These are phyloP conservation scores for Aegilops sharonensis DNA, from an alignment of 176 grass and related monocot species.

Conservation along the genomic window DNA sequence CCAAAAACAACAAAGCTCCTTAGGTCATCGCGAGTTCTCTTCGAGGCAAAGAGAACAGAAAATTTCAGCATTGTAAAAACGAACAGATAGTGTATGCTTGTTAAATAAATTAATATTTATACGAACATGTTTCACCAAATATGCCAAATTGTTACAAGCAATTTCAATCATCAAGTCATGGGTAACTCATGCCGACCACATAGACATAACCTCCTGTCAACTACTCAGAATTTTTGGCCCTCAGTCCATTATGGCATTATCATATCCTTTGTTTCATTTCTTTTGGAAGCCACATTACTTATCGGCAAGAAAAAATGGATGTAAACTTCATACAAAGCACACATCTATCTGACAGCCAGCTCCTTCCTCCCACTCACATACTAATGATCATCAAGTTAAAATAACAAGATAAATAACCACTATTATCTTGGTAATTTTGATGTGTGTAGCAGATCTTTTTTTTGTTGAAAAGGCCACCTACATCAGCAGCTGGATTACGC, in stretches of 20 bases:
- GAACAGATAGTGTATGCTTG: background rate
- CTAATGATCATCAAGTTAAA: background rate
- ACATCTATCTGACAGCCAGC: background rate
- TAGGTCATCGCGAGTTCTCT: background rate
- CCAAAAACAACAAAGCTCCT: background rate
- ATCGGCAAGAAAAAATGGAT: background rate
- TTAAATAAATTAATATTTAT: background rate
- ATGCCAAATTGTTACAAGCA: background rate
- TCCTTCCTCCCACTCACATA: background rate
- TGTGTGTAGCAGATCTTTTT: background rate
- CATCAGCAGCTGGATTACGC: background rate
- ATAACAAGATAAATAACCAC: background rate
- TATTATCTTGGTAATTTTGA: background rate
- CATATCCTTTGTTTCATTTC: background rate
- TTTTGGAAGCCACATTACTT: background rate
- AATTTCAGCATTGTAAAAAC: constrained; percentile 19
- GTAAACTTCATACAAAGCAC: background rate
- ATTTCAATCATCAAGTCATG: background rate
- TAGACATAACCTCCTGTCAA: background rate
- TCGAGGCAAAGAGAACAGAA: background rate
- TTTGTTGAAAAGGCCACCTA: too few relatives aligned
- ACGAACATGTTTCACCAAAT: background rate
- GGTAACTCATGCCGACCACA: background rate
- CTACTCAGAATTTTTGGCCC: background rate
- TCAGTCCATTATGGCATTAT: background rate